Evolutionary conservation across 495 filamentous ascomycete species (phyloP), one percentile per base, ranked within the genome.

Genomic region (Aspergillus affinis): DNA sequence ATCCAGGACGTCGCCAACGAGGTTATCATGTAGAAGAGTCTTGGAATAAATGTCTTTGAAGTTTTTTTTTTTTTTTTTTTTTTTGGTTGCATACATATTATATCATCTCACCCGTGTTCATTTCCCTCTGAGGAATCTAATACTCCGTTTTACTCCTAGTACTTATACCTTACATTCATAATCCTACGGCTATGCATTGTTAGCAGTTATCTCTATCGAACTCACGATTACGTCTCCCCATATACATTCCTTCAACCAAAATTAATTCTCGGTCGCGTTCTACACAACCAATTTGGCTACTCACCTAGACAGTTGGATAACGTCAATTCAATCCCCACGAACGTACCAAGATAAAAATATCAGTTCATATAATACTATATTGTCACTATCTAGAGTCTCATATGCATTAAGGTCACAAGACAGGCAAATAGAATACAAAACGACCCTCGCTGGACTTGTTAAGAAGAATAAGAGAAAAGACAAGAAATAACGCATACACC

Each of bases 1-100:
- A 48, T 32, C 8, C 70, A 93, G 89, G 90, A 94, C 74, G 91
- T 97, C 60, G 78, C 88, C 67, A 96, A 97, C 75, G 93, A 97
- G 72, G 91, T 97, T 61, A 97, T 97, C 69, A 97, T 97, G 93
- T 97, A 85, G 82, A 61, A 41, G 51, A 54, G 27, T 58, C 49
- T 23, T 27, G 23, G 36, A 41, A 41, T 41, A 41, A 41, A 41
- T 15, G 10, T 17, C 13, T n/a, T n/a, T 41, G 9, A 15, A n/a
- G n/a, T n/a, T n/a, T n/a, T n/a, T n/a, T n/a, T n/a, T n/a, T n/a
- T n/a, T n/a, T n/a, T n/a, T n/a, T n/a, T n/a, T 12, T 15, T 4
- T 15, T 41, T 41, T 41, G 36, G 36, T 41, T 17, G 36, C 36
- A 41, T 41, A 41, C 36, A 41, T 17, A 41, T 41, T 41, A 41